A percentile compares a stretch with the other conserved stretches of the same genome.
Evolutionary conservation across 495 filamentous ascomycete genomes (phyloP).

Genomic region (Rostrohypoxylon terebratum): DNA sequence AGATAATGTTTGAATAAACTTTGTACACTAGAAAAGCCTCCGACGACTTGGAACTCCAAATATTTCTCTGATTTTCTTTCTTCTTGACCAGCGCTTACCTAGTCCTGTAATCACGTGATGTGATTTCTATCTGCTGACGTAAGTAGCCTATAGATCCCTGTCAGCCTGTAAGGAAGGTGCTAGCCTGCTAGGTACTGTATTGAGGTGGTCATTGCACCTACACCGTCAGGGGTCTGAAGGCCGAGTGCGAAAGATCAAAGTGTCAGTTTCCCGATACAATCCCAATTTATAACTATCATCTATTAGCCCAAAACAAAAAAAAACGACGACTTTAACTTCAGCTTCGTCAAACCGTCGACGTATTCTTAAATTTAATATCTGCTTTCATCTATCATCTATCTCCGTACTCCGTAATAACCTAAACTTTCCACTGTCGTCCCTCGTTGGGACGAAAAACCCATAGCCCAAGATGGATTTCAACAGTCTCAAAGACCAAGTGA

Average conservation of each 20-base stretch:
- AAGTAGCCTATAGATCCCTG: neutral
- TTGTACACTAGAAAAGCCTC: no score
- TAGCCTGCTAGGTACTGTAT: no score
- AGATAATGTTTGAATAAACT: no score
- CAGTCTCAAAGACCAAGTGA: constrained; percentile 86
- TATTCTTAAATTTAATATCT: neutral
- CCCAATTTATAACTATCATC: constrained; percentile 13
- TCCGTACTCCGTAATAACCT: neutral
- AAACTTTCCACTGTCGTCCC: constrained; percentile 19
- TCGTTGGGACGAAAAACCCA: constrained; percentile 29
- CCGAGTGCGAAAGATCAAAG: constrained; percentile 23
- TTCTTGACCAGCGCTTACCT: neutral
- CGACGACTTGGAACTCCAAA: no score
- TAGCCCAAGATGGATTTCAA: constrained; percentile 79
- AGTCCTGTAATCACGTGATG: neutral
- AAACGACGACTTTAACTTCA: neutral
- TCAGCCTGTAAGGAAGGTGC: no score
- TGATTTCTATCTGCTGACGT: neutral
- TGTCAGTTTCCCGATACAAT: constrained; percentile 27
- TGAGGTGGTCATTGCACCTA: constrained; percentile 30
- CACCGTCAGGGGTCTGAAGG: constrained; percentile 31
- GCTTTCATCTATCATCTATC: neutral
- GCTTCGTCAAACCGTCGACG: neutral
- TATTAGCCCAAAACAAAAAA: constrained; percentile 1
- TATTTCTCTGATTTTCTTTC: no score